Evolutionary conservation across 148 eudicot species (phyloP).

Genomic region (Cornus suecica): DNA sequence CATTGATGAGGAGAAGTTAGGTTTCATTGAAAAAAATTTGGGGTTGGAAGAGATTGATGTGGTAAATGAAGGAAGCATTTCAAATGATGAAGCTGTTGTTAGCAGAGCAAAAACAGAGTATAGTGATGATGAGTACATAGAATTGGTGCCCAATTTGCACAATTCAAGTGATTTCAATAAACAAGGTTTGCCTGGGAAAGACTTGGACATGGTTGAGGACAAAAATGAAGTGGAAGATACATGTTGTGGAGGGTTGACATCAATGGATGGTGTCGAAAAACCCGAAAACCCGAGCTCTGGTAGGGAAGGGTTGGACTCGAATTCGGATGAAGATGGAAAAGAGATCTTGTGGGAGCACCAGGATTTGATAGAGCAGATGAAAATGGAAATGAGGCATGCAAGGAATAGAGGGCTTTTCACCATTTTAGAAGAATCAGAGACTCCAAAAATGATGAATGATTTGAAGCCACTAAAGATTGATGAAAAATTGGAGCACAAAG

Average conservation of each 20-base stretch:
- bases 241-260: not conserved
- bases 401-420: constrained; percentile 67
- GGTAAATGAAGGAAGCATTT: too few species aligned
- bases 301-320: constrained; percentile 11
- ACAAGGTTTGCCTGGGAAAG: constrained; percentile 1
- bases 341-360: constrained; percentile 62
- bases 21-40: constrained; percentile 1
- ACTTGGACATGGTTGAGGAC: not conserved
- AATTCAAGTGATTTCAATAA: not conserved
- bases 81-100: not conserved
- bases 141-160: constrained; percentile 28
- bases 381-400: constrained; percentile 60
- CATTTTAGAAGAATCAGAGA: constrained; percentile 80
- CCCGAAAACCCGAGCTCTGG: constrained; percentile 5
- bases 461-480: constrained; percentile 70
- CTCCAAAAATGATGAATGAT: constrained; percentile 64
- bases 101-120: constrained; percentile 12
- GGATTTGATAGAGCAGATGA: constrained; percentile 66
- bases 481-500: constrained; percentile 64
- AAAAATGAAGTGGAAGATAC: not conserved
- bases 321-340: constrained; percentile 37
- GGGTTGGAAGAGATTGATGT: constrained; percentile 7
- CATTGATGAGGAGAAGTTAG: constrained; percentile 13
- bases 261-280: not conserved
- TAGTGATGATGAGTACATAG: constrained; percentile 39